A percentile compares a stretch with the other conserved stretches of the same genome.
These are phyloP conservation scores for Rhodotorula sp. DNA, from an alignment of 1,284 basidiomycete species.

Conservation along the genomic window DNA sequence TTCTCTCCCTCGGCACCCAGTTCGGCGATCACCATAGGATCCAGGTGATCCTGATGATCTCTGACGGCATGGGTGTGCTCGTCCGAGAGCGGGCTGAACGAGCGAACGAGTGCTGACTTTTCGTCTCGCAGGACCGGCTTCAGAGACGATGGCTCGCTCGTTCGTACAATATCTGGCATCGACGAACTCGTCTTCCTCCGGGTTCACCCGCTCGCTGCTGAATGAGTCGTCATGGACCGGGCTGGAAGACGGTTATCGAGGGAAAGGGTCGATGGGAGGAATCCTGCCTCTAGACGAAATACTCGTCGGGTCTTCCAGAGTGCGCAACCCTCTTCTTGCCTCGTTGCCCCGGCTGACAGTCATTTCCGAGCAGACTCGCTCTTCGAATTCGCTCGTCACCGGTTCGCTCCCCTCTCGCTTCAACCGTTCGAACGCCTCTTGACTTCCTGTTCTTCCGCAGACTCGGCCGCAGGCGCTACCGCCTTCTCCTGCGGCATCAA, in stretches of 20 bases:
- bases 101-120: background rate
- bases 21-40: constrained; percentile 31
- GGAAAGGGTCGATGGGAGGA: background rate
- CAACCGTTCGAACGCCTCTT: background rate
- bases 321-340: background rate
- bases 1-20: constrained; percentile 16
- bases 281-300: constrained; percentile 46
- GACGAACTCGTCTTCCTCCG: constrained; percentile 20
- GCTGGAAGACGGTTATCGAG: constrained; percentile 18
- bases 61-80: constrained; percentile 46
- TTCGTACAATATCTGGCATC: constrained; percentile 45
- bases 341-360: background rate
- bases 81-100: no score
- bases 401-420: background rate
- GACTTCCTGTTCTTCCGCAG: constrained; percentile 17
- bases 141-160: constrained; percentile 46
- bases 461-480: constrained; percentile 50
- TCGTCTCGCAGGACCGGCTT: constrained; percentile 41
- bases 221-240: constrained; percentile 25
- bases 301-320: constrained; percentile 46
- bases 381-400: constrained; percentile 48
- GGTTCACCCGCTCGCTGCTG: constrained; percentile 1
- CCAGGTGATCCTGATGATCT: constrained; percentile 50
- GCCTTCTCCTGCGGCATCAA: constrained; percentile 49
- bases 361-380: constrained; percentile 40